phyloP scores from a whole-genome alignment of 179 eudicot species.

The Silene coronaria region DNA sequence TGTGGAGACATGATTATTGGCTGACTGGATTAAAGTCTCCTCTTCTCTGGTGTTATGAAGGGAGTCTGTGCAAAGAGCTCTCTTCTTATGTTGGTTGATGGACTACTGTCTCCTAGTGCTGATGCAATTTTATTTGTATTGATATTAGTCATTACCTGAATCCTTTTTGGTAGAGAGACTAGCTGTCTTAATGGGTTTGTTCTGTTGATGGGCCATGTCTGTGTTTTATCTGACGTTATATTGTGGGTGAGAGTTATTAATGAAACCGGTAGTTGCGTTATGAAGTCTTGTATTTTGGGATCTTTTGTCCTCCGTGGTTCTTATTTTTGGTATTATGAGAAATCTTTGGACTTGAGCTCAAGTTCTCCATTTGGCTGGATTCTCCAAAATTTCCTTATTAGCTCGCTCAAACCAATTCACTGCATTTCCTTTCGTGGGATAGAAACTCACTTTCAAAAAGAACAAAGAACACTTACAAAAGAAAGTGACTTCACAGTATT shows the following conservation, averaged over 20 bases:
- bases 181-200: background rate
- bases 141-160: background rate
- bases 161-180: background rate
- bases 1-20: background rate
- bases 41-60: background rate
- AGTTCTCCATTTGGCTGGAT: background rate
- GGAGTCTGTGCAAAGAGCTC: background rate
- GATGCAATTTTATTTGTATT: background rate
- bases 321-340: background rate
- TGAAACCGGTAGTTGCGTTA: conserved; percentile 4
- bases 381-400: background rate
- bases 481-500: background rate
- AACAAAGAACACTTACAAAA: background rate
- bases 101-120: background rate
- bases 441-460: background rate
- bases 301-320: background rate
- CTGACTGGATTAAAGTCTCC: conserved; percentile 6
- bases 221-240: conserved; percentile 1
- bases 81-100: background rate
- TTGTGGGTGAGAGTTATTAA: background rate
- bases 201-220: background rate
- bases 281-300: background rate
- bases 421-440: background rate
- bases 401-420: background rate
- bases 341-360: background rate